These are phyloP conservation scores for Leccinum boreale DNA, from an alignment of 768 basidiomycete species.

Conservation along the genomic window DNA sequence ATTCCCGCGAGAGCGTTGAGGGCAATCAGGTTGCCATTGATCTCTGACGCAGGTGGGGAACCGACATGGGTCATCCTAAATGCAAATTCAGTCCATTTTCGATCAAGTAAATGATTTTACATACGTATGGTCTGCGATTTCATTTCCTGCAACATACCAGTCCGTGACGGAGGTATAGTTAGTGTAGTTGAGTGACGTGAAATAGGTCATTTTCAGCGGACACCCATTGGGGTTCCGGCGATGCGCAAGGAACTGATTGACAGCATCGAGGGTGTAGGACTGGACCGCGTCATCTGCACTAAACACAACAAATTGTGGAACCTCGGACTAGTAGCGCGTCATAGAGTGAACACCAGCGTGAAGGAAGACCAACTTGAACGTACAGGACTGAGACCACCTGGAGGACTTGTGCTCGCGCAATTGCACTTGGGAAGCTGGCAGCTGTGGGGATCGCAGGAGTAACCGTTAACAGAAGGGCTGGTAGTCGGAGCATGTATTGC, in stretches of 20 bases:
- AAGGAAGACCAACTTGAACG: not conserved
- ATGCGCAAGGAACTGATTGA: slow-evolving; percentile 2
- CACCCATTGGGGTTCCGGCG: not conserved
- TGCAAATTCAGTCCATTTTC: not conserved
- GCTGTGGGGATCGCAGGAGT: not conserved
- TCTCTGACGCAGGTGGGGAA: not conserved
- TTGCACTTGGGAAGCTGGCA: slow-evolving; percentile 5
- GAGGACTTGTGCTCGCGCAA: not conserved
- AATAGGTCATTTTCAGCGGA: slow-evolving; percentile 2
- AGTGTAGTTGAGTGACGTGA: slow-evolving; percentile 4
- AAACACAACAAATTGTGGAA: not conserved
- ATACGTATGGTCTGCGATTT: slow-evolving; percentile 6
- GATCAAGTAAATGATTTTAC: not conserved
- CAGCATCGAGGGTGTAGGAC: slow-evolving; percentile 1
- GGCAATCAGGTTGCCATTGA: not conserved
- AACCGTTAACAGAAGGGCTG: not conserved
- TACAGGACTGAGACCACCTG: slow-evolving; percentile 2
- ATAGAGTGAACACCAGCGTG: not conserved
- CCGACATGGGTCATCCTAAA: slow-evolving; percentile 3
- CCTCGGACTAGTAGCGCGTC: not conserved
- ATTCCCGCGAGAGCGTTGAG: not conserved
- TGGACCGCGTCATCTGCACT: slow-evolving; percentile 3
- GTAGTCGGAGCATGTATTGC: not conserved
- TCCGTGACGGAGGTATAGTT: slow-evolving; percentile 7
- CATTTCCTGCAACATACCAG: slow-evolving; percentile 5